Conservation (phyloP, 2,329 filamentous ascomycete genomes). For the Mycocentrospora acerina region DNA sequence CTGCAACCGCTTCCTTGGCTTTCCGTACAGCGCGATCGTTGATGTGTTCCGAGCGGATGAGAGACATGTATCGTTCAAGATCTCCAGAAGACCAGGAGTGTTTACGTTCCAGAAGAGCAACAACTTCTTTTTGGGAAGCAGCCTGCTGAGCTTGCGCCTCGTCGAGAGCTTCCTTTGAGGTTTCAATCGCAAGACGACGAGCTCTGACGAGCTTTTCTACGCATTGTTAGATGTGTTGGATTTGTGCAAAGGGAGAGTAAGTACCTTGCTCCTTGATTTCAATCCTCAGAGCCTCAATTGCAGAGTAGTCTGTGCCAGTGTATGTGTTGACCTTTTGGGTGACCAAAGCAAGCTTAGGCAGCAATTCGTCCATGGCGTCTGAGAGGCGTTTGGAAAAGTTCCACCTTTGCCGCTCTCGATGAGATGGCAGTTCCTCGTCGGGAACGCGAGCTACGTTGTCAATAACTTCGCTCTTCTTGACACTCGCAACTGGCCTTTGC, state of each 20-base stretch:
- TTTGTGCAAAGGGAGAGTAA: not conserved
- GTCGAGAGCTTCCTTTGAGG: constrained; percentile 75
- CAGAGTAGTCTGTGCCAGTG: constrained; percentile 81
- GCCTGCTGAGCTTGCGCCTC: constrained; percentile 80
- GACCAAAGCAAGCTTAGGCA: constrained; percentile 80
- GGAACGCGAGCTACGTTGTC: constrained; percentile 37
- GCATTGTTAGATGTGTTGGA: constrained; percentile 8
- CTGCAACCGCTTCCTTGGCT: constrained; percentile 70
- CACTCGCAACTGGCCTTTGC: constrained; percentile 4
- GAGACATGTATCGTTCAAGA: constrained; percentile 88
- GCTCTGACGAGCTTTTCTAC: constrained; percentile 59
- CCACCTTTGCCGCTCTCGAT: constrained; percentile 56
- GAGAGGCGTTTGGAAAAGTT: constrained; percentile 63
- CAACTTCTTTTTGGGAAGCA: constrained; percentile 92
- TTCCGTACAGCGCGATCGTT: constrained; percentile 81
- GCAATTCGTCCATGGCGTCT: constrained; percentile 82
- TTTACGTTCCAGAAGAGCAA: constrained; percentile 88
- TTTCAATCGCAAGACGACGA: constrained; percentile 64
- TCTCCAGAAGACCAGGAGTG: constrained; percentile 86
- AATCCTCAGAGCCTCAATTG: constrained; percentile 81
- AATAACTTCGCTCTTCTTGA: constrained; percentile 14
- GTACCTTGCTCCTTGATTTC: constrained; percentile 70
- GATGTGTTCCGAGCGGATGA: constrained; percentile 90
- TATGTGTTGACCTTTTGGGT: constrained; percentile 89
- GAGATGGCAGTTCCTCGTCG: constrained; percentile 53